Evolutionary conservation across 306 rosid genomes (phyloP).

Genomic region (Glycyrrhiza uralensis): DNA sequence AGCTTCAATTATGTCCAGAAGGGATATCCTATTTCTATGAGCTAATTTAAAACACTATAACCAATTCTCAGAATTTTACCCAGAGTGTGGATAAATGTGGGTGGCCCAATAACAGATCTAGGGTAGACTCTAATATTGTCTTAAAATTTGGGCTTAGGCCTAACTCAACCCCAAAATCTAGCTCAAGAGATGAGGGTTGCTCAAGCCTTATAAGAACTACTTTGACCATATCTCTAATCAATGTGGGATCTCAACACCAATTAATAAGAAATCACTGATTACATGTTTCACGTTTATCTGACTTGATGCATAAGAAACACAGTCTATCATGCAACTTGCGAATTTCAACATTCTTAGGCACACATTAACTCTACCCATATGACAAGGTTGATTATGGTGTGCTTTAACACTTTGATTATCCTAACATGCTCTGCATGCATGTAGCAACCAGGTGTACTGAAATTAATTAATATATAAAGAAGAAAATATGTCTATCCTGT

Average conservation of each 20-base stretch:
- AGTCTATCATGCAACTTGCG: not conserved
- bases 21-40: not conserved
- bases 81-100: no score
- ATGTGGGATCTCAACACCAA: no score
- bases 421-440: not conserved
- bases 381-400: not conserved
- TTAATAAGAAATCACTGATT: not conserved
- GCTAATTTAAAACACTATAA: slow-evolving; percentile 2
- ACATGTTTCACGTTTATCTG: not conserved
- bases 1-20: slow-evolving; percentile 12
- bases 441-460: not conserved
- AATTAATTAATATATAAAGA: not conserved
- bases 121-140: no score
- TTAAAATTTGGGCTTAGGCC: no score
- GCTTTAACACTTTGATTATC: not conserved
- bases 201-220: no score
- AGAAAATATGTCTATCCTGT: not conserved
- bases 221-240: no score
- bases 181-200: no score
- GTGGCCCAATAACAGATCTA: no score
- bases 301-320: not conserved
- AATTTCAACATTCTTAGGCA: not conserved
- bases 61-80: no score
- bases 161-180: no score
- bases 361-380: not conserved